Evolutionary conservation across 1,139 yeast genomes (phyloP).

Genomic region (Magnusiomyces tetraspermus): DNA sequence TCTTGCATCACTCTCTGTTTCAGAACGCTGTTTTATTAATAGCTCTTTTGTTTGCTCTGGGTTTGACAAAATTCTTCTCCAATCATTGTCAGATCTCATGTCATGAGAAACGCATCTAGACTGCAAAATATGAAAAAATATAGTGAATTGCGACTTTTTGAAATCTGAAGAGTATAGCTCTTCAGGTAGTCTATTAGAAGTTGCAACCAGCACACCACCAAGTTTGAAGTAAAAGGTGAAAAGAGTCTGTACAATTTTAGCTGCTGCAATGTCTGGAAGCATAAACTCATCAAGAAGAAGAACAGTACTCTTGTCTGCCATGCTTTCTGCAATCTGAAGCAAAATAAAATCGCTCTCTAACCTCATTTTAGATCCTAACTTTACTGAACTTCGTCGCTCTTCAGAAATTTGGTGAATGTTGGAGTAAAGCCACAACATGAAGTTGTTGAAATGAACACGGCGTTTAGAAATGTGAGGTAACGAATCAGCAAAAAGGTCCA

Average conservation of each 20-base stretch:
- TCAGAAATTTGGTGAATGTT: slow-evolving; percentile 51
- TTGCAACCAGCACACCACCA: slow-evolving; percentile 67
- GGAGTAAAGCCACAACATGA: slow-evolving; percentile 57
- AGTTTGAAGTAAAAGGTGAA: slow-evolving; percentile 61
- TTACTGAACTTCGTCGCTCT: slow-evolving; percentile 31
- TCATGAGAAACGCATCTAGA: slow-evolving; percentile 55
- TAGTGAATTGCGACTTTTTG: slow-evolving; percentile 47
- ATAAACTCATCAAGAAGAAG: slow-evolving; percentile 63
- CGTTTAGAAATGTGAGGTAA: slow-evolving; percentile 56
- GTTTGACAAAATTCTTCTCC: slow-evolving; percentile 39
- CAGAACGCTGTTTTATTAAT: slow-evolving; percentile 2
- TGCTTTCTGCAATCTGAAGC: slow-evolving; percentile 57
- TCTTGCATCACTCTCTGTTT: neutral
- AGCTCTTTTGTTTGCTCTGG: slow-evolving; percentile 21
- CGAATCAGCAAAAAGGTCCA: slow-evolving; percentile 61
- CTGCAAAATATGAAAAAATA: slow-evolving; percentile 48
- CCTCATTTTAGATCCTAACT: slow-evolving; percentile 31
- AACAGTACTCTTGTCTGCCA: slow-evolving; percentile 51
- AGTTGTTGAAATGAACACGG: slow-evolving; percentile 64
- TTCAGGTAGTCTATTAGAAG: slow-evolving; percentile 62
- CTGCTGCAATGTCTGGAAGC: slow-evolving; percentile 65
- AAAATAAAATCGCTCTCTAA: slow-evolving; percentile 53
- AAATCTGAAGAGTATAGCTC: slow-evolving; percentile 56
- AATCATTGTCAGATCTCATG: slow-evolving; percentile 52
- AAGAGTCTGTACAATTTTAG: slow-evolving; percentile 54